These are phyloP conservation scores for Aspergillus pseudonomiae DNA, from an alignment of 2,329 filamentous ascomycete genomes.

Conservation along the genomic window DNA sequence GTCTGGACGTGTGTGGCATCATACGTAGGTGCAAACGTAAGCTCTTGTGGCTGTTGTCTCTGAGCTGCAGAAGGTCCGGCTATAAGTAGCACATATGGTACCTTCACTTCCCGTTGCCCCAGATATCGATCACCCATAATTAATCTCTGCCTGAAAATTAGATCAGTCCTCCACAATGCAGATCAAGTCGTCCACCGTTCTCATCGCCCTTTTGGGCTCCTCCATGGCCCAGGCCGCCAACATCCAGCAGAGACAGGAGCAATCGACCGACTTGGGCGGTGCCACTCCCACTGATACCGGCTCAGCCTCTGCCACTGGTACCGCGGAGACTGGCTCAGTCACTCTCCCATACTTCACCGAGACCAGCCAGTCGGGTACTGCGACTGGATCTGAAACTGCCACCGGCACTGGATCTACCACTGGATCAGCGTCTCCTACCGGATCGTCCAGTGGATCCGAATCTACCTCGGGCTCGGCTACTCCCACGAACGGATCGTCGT, in stretches of 20 bases:
- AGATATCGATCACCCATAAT: neutral
- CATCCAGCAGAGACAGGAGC: neutral
- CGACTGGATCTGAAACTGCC: neutral
- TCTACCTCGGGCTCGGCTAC: neutral
- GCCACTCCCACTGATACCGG: neutral
- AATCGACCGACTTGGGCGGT: neutral
- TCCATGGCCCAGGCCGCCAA: neutral
- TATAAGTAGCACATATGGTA: neutral
- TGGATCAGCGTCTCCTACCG: neutral
- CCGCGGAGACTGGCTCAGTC: neutral
- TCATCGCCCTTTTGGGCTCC: neutral
- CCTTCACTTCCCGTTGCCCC: neutral
- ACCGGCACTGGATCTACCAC: neutral
- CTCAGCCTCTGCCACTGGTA: neutral
- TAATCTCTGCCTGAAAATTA: neutral
- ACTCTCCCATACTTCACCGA: neutral
- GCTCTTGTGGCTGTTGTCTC: neutral
- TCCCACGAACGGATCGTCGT: neutral
- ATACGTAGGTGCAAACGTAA: slow-evolving; percentile 5
- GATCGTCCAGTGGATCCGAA: neutral
- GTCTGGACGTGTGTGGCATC: slow-evolving; percentile 2
- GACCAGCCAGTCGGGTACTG: neutral
- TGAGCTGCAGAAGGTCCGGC: neutral
- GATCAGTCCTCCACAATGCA: neutral
- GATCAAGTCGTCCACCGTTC: neutral